A percentile compares a stretch with the other conserved stretches of the same genome.
Evolutionary conservation across 805 yeast genomes (phyloP).

Genomic region (Diddensiella transvaalensis): DNA sequence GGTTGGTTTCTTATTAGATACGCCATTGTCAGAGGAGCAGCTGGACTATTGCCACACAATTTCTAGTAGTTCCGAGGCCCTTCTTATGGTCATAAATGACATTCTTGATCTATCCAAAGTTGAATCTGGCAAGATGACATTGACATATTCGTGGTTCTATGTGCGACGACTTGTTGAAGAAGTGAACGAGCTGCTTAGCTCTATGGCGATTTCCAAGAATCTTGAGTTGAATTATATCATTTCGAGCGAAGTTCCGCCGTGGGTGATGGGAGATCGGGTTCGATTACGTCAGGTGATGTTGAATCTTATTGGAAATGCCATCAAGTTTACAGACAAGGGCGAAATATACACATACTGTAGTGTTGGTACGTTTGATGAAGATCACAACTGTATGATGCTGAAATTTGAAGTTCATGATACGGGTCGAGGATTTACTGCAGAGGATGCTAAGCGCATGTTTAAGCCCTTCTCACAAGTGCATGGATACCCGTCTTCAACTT

Average conservation of each 20-base stretch:
- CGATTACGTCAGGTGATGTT: constrained; percentile 34
- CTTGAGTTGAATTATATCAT: constrained; percentile 33
- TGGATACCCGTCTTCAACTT: constrained; percentile 13
- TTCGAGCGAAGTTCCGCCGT: constrained; percentile 30
- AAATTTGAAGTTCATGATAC: constrained; percentile 34
- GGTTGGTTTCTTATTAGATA: constrained; percentile 35
- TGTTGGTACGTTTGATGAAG: constrained; percentile 3
- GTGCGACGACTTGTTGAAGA: constrained; percentile 34
- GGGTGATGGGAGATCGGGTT: constrained; percentile 35
- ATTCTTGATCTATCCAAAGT: constrained; percentile 36
- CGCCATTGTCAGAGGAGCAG: constrained; percentile 32
- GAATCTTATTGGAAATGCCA: constrained; percentile 35
- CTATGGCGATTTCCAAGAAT: constrained; percentile 34
- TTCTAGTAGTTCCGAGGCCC: constrained; percentile 33
- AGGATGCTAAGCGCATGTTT: constrained; percentile 31
- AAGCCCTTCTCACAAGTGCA: constrained; percentile 34
- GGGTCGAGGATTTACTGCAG: constrained; percentile 34
- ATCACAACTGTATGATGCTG: constrained; percentile 18
- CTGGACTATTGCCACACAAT: constrained; percentile 36
- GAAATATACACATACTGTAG: constrained; percentile 31
- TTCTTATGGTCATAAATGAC: constrained; percentile 35
- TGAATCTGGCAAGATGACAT: constrained; percentile 36
- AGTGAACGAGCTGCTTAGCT: constrained; percentile 32
- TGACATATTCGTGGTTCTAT: constrained; percentile 30
- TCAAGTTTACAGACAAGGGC: constrained; percentile 34